These are phyloP conservation scores for Lipomyces spencermartinsiae DNA, from an alignment of 805 yeast species.

Conservation along the genomic window DNA sequence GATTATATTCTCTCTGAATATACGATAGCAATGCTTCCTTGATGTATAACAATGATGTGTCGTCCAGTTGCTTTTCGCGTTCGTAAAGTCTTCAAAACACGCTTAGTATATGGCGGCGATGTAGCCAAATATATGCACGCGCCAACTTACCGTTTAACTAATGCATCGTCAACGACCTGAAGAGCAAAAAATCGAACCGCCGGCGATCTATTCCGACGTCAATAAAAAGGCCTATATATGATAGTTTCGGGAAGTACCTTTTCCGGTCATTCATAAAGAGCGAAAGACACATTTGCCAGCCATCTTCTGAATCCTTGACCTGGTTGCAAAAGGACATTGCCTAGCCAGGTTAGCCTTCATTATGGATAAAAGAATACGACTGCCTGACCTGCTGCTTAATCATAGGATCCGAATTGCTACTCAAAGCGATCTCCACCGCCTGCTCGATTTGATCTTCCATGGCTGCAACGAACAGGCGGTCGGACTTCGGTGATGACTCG, in stretches of 20 bases:
- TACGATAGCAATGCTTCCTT: conserved; percentile 58
- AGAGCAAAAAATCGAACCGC: conserved; percentile 69
- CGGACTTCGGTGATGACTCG: not conserved
- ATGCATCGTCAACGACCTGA: conserved; percentile 70
- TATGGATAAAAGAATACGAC: not conserved
- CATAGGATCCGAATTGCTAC: conserved; percentile 65
- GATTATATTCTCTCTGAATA: conserved; percentile 44
- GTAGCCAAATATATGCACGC: conserved; percentile 1
- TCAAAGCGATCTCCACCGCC: conserved; percentile 84
- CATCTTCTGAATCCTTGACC: conserved; percentile 53
- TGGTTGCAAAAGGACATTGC: conserved; percentile 55
- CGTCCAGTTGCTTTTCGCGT: conserved; percentile 43
- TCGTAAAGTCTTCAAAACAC: conserved; percentile 16
- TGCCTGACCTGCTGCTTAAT: conserved; percentile 61
- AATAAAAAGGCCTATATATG: not conserved
- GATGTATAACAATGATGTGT: conserved; percentile 55
- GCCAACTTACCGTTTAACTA: conserved; percentile 45
- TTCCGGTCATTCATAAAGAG: conserved; percentile 48
- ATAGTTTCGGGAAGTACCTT: conserved; percentile 32
- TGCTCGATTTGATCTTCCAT: conserved; percentile 74
- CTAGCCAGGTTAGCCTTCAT: conserved; percentile 31
- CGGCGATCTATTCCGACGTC: conserved; percentile 49
- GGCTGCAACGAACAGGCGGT: conserved; percentile 29
- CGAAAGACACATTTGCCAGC: conserved; percentile 56
- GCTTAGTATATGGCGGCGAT: not conserved